Evolutionary conservation across 2,329 filamentous ascomycete genomes (phyloP).

Genomic region (Cordyceps fumosorosea): DNA sequence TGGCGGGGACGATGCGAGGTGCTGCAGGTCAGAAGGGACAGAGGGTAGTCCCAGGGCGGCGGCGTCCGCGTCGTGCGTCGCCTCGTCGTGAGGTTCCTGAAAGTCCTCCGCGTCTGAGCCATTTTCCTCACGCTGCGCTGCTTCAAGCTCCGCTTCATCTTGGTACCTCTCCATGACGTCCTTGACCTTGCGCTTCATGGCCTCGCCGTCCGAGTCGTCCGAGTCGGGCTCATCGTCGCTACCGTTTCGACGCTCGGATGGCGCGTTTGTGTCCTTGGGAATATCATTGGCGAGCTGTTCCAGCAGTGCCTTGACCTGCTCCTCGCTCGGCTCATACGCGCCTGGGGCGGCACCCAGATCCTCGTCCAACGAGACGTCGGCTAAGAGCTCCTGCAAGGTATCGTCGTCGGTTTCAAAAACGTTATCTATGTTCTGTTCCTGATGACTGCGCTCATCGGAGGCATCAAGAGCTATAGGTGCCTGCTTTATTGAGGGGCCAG

Average conservation of each 20-base stretch:
- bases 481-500: not conserved
- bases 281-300: slow-evolving; percentile 30
- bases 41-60: slow-evolving; percentile 36
- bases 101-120: slow-evolving; percentile 9
- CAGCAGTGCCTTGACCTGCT: slow-evolving; percentile 29
- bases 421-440: slow-evolving; percentile 31
- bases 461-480: not conserved
- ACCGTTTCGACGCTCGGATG: not conserved
- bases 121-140: slow-evolving; percentile 11
- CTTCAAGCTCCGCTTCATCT: slow-evolving; percentile 38
- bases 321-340: slow-evolving; percentile 22
- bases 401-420: slow-evolving; percentile 44
- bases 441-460: not conserved
- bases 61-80: slow-evolving; percentile 15
- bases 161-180: slow-evolving; percentile 38
- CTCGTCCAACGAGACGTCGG: slow-evolving; percentile 33
- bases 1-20: slow-evolving; percentile 25
- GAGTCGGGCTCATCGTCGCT: slow-evolving; percentile 13
- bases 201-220: slow-evolving; percentile 41
- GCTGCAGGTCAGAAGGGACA: slow-evolving; percentile 38
- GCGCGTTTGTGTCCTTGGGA: slow-evolving; percentile 20
- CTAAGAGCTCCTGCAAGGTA: slow-evolving; percentile 45
- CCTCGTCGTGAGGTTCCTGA: slow-evolving; percentile 14
- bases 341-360: slow-evolving; percentile 14
- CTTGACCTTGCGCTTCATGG: slow-evolving; percentile 38